phyloP scores from a whole-genome alignment of 2,329 filamentous ascomycete genomes.

The Botrytis elliptica region DNA sequence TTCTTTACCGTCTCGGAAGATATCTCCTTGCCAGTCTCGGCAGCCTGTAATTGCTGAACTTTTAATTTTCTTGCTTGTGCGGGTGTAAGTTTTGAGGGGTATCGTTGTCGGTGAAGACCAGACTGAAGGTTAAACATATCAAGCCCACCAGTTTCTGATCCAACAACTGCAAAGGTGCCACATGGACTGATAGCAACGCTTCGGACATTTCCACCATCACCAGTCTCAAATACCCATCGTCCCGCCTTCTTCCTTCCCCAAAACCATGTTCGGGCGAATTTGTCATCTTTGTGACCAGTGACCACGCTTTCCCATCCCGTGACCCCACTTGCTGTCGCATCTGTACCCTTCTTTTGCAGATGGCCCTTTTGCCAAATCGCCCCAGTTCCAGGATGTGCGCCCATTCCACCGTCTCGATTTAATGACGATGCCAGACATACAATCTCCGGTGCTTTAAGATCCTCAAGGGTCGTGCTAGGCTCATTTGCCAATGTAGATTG shows the following conservation, averaged over 20 bases:
- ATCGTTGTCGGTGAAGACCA: slow-evolving; percentile 81
- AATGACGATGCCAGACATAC: slow-evolving; percentile 88
- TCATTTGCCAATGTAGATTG: slow-evolving; percentile 56
- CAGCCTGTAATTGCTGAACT: slow-evolving; percentile 54
- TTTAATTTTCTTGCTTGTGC: slow-evolving; percentile 76
- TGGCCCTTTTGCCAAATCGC: slow-evolving; percentile 79
- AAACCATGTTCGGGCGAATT: slow-evolving; percentile 91
- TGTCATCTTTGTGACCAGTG: slow-evolving; percentile 84
- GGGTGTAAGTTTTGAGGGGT: slow-evolving; percentile 75
- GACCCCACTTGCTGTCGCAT: slow-evolving; percentile 70
- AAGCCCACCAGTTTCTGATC: slow-evolving; percentile 77
- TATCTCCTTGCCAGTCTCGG: slow-evolving; percentile 31
- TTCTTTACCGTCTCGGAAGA: slow-evolving; percentile 24
- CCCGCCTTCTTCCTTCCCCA: slow-evolving; percentile 94
- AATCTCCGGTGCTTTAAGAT: slow-evolving; percentile 86
- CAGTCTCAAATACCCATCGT: slow-evolving; percentile 86
- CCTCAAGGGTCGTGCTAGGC: slow-evolving; percentile 64
- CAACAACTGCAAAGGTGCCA: slow-evolving; percentile 89
- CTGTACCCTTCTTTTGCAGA: slow-evolving; percentile 56
- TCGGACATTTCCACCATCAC: slow-evolving; percentile 77
- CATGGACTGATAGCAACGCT: slow-evolving; percentile 88
- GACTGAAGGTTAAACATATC: slow-evolving; percentile 98
- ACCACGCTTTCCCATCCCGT: slow-evolving; percentile 98
- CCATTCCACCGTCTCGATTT: slow-evolving; percentile 93
- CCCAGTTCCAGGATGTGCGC: slow-evolving; percentile 73